These are phyloP conservation scores for Euclidium syriacum DNA, from an alignment of 345 rosid genomes.

Conservation along the genomic window DNA sequence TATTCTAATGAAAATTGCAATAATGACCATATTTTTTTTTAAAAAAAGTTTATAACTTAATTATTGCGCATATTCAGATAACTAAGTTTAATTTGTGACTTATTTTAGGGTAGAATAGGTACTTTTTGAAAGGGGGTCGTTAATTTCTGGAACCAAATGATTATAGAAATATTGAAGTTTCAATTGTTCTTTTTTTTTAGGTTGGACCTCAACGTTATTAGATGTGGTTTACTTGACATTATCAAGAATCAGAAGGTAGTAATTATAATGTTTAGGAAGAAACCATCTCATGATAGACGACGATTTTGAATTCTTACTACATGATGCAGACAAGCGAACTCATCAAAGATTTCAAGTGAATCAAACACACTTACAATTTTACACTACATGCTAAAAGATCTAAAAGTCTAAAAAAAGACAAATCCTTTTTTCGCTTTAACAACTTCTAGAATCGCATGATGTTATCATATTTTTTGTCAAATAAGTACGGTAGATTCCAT, in stretches of 20 bases:
- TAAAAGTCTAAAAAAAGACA: background rate
- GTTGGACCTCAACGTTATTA: constrained; percentile 1
- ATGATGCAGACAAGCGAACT: constrained; percentile 7
- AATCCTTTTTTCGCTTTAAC: background rate
- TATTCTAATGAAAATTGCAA: background rate
- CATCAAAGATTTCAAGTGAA: background rate
- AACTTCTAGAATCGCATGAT: background rate
- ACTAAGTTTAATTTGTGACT: background rate
- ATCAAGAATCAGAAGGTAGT: background rate
- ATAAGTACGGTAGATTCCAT: too few species aligned
- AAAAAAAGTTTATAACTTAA: background rate
- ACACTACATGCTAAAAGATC: background rate
- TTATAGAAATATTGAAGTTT: background rate
- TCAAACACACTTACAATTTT: background rate
- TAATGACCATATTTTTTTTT: background rate
- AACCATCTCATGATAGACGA: background rate
- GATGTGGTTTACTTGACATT: background rate
- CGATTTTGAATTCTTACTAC: background rate
- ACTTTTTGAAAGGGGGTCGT: background rate
- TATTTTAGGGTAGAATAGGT: background rate
- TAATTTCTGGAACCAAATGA: background rate
- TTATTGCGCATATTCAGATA: background rate
- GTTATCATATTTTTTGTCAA: too few species aligned
- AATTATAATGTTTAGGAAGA: too few species aligned
- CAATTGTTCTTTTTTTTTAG: background rate